Evolutionary conservation across 176 grass and related monocot genomes (phyloP).

Genomic region (Melocanna baccifera): DNA sequence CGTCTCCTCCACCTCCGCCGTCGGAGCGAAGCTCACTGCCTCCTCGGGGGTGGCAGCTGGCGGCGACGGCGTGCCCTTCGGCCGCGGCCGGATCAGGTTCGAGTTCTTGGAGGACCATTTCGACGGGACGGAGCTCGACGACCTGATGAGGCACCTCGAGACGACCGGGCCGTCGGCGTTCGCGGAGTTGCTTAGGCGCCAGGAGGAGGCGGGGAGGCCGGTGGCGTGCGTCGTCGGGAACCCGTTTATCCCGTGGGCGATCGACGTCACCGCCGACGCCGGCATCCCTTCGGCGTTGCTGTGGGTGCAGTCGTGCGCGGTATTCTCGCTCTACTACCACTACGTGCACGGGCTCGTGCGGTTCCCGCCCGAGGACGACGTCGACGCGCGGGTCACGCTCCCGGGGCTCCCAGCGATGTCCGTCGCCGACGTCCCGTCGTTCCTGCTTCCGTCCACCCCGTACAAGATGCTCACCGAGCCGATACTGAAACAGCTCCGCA

Average conservation of each 20-base stretch:
- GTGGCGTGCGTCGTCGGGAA: conserved; percentile 65
- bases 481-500: conserved; percentile 51
- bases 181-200: conserved; percentile 35
- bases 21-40: conserved; percentile 31
- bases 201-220: conserved; percentile 41
- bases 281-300: conserved; percentile 62
- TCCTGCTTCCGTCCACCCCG: conserved; percentile 60
- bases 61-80: conserved; percentile 34
- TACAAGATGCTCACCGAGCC: conserved; percentile 36
- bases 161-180: conserved; percentile 19
- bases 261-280: conserved; percentile 47
- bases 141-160: conserved; percentile 38
- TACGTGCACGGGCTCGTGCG: conserved; percentile 40
- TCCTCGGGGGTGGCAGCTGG: conserved; percentile 1
- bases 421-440: conserved; percentile 55
- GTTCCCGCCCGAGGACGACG: conserved; percentile 52
- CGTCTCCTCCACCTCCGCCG: conserved; percentile 43
- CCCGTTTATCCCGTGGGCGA: conserved; percentile 68
- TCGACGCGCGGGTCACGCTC: conserved; percentile 7
- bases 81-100: conserved; percentile 55
- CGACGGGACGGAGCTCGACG: background rate
- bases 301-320: conserved; percentile 79
- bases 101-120: conserved; percentile 55
- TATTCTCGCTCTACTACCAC: conserved; percentile 81
- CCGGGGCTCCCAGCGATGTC: conserved; percentile 60